These are phyloP conservation scores for Suillus subluteus DNA, from an alignment of 768 basidiomycete genomes.

Conservation along the genomic window DNA sequence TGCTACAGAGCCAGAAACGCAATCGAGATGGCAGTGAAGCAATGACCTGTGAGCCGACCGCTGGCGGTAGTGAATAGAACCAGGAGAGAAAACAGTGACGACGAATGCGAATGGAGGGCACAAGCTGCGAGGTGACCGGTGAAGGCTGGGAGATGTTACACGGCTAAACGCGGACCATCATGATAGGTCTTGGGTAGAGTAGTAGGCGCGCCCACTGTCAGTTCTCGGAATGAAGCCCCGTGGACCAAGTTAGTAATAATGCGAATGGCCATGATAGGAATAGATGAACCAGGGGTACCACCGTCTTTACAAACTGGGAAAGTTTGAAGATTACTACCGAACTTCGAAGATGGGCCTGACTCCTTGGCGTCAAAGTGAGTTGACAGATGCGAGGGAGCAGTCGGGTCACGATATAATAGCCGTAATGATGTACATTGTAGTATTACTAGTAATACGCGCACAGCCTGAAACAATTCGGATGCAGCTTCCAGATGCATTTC, in stretches of 20 bases:
- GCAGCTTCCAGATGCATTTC: neutral
- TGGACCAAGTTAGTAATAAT: conserved; percentile 10
- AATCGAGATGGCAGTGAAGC: neutral
- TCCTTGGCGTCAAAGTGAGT: neutral
- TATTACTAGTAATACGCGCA: too few species aligned
- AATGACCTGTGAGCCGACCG: neutral
- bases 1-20: neutral
- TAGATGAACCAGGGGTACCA: neutral
- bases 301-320: neutral
- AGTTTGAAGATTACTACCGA: neutral
- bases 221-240: conserved; percentile 10
- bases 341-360: conserved; percentile 2
- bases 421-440: neutral
- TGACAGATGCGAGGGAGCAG: neutral
- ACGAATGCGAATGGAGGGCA: neutral
- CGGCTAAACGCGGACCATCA: conserved; percentile 2
- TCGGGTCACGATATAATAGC: neutral
- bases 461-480: neutral
- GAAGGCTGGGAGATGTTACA: neutral
- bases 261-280: conserved; percentile 6
- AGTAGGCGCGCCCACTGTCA: conserved; percentile 4
- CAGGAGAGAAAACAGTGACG: neutral
- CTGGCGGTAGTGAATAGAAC: neutral
- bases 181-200: neutral
- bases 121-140: neutral